phyloP scores from a whole-genome alignment of 1,284 basidiomycete species.

The Puccinia triticina region DNA sequence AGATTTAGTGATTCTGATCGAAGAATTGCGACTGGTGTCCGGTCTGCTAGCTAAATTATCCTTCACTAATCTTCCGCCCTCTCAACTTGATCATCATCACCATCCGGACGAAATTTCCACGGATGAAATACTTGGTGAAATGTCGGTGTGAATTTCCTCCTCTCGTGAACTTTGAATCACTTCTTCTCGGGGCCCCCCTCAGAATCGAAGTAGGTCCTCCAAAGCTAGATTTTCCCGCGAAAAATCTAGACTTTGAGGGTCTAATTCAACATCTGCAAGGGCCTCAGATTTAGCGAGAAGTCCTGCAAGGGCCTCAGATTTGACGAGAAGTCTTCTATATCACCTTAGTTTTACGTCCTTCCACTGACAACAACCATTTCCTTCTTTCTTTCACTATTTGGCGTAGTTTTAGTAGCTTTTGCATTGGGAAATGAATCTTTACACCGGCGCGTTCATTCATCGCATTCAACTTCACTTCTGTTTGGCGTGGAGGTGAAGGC shows the following conservation, averaged over 20 bases:
- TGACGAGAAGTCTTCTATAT: no score
- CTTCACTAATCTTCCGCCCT: slow-evolving; percentile 3
- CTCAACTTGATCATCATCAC: background rate
- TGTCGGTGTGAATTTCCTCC: slow-evolving; percentile 23
- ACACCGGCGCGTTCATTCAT: background rate
- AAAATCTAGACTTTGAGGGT: no score
- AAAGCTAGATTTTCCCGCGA: no score
- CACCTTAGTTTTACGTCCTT: background rate
- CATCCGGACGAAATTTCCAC: slow-evolving; percentile 21
- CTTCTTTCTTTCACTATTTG: background rate
- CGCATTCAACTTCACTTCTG: no score
- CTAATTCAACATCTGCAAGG: no score
- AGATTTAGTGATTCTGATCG: slow-evolving; percentile 41
- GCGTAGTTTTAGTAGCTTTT: slow-evolving; percentile 38
- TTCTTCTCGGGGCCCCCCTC: no score
- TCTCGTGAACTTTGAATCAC: background rate
- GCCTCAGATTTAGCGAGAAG: no score
- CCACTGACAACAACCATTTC: background rate
- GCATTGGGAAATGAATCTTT: slow-evolving; percentile 40
- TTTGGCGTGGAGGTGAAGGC: no score
- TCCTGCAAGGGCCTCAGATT: no score
- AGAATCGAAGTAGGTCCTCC: no score
- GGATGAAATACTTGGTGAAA: slow-evolving; percentile 45
- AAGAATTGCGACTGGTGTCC: slow-evolving; percentile 33
- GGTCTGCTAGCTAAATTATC: slow-evolving; percentile 21